Evolutionary conservation across 1,284 basidiomycete genomes (phyloP).

Genomic region (Cutaneotrichosporon dermatis): DNA sequence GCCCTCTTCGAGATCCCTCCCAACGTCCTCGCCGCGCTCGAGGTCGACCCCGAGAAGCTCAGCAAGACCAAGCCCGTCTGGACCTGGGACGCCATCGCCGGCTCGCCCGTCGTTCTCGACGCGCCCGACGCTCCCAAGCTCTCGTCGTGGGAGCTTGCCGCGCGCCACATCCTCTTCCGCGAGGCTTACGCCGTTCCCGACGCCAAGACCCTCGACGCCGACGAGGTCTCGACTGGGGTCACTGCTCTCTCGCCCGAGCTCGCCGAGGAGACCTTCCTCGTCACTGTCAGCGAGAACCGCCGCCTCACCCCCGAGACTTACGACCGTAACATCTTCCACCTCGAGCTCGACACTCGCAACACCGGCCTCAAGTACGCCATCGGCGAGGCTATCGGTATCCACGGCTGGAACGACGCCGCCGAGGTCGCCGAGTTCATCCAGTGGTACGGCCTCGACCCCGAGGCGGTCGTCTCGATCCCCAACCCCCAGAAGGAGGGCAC

Average conservation of each 20-base stretch:
- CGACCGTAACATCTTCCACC: constrained; percentile 97
- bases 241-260: constrained; percentile 78
- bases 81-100: constrained; percentile 47
- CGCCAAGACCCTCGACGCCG: constrained; percentile 37
- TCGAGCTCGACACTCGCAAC: constrained; percentile 88
- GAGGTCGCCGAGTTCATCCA: constrained; percentile 85
- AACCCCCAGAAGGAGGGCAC: constrained; percentile 53
- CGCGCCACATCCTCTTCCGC: constrained; percentile 83
- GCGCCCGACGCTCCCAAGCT: constrained; percentile 38
- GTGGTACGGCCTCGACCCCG: constrained; percentile 85
- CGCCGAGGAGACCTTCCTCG: constrained; percentile 84
- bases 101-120: constrained; percentile 36
- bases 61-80: constrained; percentile 41
- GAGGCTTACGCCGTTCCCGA: constrained; percentile 60
- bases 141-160: constrained; percentile 73
- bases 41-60: constrained; percentile 39
- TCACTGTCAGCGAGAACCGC: constrained; percentile 89
- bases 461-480: constrained; percentile 77
- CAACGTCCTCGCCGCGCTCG: constrained; percentile 29
- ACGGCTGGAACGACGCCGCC: constrained; percentile 92
- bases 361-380: constrained; percentile 94
- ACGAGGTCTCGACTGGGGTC: constrained; percentile 49
- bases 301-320: constrained; percentile 92
- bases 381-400: constrained; percentile 92
- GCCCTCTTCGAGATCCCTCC: constrained; percentile 36